Percentiles rank a stretch among this genome's conserved stretches.
Evolutionary conservation across 2,329 filamentous ascomycete genomes (phyloP).

Genomic region (Talaromyces sp.): DNA sequence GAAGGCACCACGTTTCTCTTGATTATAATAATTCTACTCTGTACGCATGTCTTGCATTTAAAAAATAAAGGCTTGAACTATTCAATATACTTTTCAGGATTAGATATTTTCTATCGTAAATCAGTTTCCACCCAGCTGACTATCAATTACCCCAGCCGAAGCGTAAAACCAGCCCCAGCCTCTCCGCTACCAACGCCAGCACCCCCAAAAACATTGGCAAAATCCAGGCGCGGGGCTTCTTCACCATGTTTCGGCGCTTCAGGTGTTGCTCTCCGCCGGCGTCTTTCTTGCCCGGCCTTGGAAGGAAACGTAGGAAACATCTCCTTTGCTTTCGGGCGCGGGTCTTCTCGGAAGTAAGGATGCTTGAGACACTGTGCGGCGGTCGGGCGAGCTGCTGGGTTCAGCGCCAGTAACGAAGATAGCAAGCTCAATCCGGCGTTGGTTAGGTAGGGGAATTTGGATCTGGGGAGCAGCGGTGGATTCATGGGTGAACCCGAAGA

Average conservation of each 20-base stretch:
- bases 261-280: constrained; percentile 66
- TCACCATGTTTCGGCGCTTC: constrained; percentile 77
- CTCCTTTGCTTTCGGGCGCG: constrained; percentile 78
- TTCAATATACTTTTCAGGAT: background rate
- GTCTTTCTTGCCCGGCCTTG: constrained; percentile 84
- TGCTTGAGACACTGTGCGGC: constrained; percentile 71
- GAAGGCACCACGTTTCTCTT: background rate
- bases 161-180: constrained; percentile 49
- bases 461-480: constrained; percentile 54
- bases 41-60: background rate
- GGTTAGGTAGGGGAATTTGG: constrained; percentile 77
- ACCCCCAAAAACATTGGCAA: constrained; percentile 65
- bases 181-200: constrained; percentile 55
- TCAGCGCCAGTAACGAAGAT: constrained; percentile 62
- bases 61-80: background rate
- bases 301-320: constrained; percentile 97
- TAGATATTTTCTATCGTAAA: background rate
- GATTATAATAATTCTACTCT: background rate
- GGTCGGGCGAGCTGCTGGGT: constrained; percentile 65
- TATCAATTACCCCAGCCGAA: constrained; percentile 51
- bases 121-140: background rate
- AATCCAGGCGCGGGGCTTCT: constrained; percentile 58
- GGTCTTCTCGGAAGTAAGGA: constrained; percentile 82
- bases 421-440: constrained; percentile 66
- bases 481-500: constrained; percentile 30